A percentile compares a stretch with the other conserved stretches of the same genome.
These are phyloP conservation scores for Raphidocelis subcapitata DNA, from an alignment of 139 green algal genomes.

Conservation along the genomic window DNA sequence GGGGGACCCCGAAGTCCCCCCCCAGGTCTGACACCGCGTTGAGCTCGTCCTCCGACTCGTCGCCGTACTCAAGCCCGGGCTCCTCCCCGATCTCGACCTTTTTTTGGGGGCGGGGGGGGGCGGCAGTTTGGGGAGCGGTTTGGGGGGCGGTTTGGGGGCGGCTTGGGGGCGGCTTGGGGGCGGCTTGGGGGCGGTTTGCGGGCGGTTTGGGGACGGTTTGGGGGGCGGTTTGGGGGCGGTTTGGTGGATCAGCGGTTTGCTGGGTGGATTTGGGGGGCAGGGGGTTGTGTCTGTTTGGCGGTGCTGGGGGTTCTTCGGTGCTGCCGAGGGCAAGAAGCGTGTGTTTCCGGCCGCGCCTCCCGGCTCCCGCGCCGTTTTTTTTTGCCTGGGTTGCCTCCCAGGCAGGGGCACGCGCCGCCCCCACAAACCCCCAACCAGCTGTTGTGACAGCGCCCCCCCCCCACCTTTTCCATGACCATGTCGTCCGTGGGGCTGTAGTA, in stretches of 20 bases:
- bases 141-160: neutral
- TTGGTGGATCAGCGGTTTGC: no score
- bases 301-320: no score
- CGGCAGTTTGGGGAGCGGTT: no score
- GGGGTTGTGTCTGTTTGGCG: no score
- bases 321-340: no score
- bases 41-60: slow-evolving; percentile 49
- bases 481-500: slow-evolving; percentile 33
- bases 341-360: no score
- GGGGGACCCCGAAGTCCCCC: neutral
- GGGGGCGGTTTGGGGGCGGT: no score
- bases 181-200: no score
- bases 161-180: neutral
- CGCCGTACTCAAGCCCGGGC: slow-evolving; percentile 54
- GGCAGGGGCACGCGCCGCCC: neutral
- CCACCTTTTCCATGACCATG: slow-evolving; percentile 29
- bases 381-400: neutral
- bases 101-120: neutral
- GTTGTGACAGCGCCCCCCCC: neutral
- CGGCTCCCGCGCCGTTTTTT: no score
- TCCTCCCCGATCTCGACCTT: slow-evolving; percentile 44
- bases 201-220: no score
- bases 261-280: no score
- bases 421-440: no score
- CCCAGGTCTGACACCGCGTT: slow-evolving; percentile 7